A percentile compares a stretch with the other conserved stretches of the same genome.
These are phyloP conservation scores for Kregervanrija fluxuum DNA, from an alignment of 805 yeast species.

Conservation along the genomic window DNA sequence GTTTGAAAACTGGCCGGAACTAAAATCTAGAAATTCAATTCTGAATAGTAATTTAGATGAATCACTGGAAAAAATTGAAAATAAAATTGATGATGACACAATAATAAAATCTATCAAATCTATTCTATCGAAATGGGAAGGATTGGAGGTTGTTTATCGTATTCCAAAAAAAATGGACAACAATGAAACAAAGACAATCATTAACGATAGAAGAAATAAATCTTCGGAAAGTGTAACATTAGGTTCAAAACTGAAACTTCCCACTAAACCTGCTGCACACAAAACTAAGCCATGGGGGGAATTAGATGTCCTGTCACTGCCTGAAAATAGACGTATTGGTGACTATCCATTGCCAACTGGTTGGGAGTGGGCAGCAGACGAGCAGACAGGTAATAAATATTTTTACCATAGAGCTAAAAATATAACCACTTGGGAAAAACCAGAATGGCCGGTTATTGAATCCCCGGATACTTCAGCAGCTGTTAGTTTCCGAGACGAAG, in stretches of 20 bases:
- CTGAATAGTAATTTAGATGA: conserved; percentile 66
- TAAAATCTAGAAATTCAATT: conserved; percentile 68
- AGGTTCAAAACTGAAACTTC: conserved; percentile 5
- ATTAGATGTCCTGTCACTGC: conserved; percentile 10
- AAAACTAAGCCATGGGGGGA: conserved; percentile 14
- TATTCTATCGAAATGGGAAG: conserved; percentile 62
- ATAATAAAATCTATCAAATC: conserved; percentile 32
- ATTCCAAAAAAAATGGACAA: conserved; percentile 57
- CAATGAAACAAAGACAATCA: conserved; percentile 1
- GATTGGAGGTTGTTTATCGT: conserved; percentile 73
- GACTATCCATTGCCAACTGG: conserved; percentile 46
- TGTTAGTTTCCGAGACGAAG: conserved; percentile 1
- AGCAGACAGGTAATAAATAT: conserved; percentile 37
- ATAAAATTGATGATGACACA: conserved; percentile 18
- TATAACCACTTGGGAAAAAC: conserved; percentile 55
- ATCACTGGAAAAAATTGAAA: conserved; percentile 39
- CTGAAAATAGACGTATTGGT: conserved; percentile 18
- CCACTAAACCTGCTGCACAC: conserved; percentile 8
- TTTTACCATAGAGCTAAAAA: conserved; percentile 46
- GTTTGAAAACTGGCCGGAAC: conserved; percentile 55
- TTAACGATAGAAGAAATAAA: conserved; percentile 21
- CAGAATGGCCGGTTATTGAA: conserved; percentile 22
- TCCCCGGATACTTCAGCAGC: neutral
- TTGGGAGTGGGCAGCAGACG: conserved; percentile 55
- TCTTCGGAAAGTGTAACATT: conserved; percentile 1